Evolutionary conservation across 306 rosid genomes (phyloP).

Genomic region (Sicyos baderoa): DNA sequence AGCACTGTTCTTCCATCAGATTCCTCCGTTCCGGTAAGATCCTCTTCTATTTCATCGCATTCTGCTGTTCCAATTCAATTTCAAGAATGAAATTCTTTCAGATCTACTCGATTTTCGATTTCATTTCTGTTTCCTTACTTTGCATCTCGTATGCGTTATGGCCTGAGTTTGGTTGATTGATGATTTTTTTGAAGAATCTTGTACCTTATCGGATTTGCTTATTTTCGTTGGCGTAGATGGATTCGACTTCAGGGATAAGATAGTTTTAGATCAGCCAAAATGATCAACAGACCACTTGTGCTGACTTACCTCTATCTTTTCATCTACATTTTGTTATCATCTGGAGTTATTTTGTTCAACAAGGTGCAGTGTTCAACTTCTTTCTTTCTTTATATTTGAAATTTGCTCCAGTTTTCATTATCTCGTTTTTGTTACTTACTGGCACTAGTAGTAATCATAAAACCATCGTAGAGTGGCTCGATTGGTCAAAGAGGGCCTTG

Average conservation of each 20-base stretch:
- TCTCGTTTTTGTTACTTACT: not conserved
- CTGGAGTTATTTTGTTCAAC: slow-evolving; percentile 87
- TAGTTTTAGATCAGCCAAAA: slow-evolving; percentile 23
- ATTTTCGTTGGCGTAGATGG: not conserved
- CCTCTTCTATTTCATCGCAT: not conserved
- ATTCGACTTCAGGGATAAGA: not conserved
- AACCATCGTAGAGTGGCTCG: too few species aligned
- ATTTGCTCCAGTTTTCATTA: not conserved
- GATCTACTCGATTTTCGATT: slow-evolving; percentile 11
- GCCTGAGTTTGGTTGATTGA: not conserved
- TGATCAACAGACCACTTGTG: slow-evolving; percentile 70
- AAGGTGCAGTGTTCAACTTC: slow-evolving; percentile 44
- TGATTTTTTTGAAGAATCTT: slow-evolving; percentile 10
- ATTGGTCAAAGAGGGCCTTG: too few species aligned
- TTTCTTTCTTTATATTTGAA: not conserved
- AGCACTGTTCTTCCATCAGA: not conserved
- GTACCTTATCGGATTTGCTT: not conserved
- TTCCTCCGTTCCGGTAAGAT: not conserved
- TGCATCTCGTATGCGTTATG: not conserved
- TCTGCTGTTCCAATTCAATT: not conserved
- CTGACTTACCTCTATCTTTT: slow-evolving; percentile 77
- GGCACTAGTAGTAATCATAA: not conserved
- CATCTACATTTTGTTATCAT: slow-evolving; percentile 72
- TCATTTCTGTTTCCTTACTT: not conserved
- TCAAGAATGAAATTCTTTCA: too few species aligned